phyloP scores from a whole-genome alignment of 495 filamentous ascomycete genomes.

The Saxispiralis lemnorum region DNA sequence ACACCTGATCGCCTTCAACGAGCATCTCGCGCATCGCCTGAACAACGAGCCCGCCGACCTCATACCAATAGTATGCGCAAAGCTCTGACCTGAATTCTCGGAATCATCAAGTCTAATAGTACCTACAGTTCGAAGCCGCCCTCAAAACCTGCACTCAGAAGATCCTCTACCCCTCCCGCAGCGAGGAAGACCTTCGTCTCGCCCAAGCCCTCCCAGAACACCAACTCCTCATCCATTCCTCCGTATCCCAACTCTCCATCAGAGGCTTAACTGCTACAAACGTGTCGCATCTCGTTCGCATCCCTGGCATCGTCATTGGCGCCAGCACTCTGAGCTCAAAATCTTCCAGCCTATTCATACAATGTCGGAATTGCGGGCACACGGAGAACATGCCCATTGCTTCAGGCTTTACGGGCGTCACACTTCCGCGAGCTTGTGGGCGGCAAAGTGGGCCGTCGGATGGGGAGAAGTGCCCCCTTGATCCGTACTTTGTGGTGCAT shows the following conservation, averaged over 20 bases:
- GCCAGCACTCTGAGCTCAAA: slow-evolving; percentile 94
- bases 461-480: slow-evolving; percentile 63
- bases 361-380: slow-evolving; percentile 76
- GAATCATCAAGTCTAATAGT: not conserved
- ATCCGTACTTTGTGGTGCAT: slow-evolving; percentile 89
- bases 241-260: slow-evolving; percentile 76
- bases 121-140: slow-evolving; percentile 66
- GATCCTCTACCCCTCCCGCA: slow-evolving; percentile 67
- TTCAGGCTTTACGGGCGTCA: slow-evolving; percentile 71
- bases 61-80: slow-evolving; percentile 58
- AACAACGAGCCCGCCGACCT: slow-evolving; percentile 82
- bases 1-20: slow-evolving; percentile 90
- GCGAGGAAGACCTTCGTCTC: slow-evolving; percentile 23
- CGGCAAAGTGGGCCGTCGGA: slow-evolving; percentile 38
- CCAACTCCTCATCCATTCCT: slow-evolving; percentile 89
- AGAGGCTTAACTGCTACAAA: slow-evolving; percentile 83
- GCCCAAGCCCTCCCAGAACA: slow-evolving; percentile 51
- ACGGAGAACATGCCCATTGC: slow-evolving; percentile 51
- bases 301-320: slow-evolving; percentile 94
- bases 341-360: slow-evolving; percentile 67
- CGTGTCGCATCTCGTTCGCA: slow-evolving; percentile 86
- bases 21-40: slow-evolving; percentile 83
- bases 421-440: slow-evolving; percentile 63
- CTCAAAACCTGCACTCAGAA: slow-evolving; percentile 77
- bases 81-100: not conserved